These are phyloP conservation scores for Sesbania bispinosa DNA, from an alignment of 306 rosid genomes.

Conservation along the genomic window DNA sequence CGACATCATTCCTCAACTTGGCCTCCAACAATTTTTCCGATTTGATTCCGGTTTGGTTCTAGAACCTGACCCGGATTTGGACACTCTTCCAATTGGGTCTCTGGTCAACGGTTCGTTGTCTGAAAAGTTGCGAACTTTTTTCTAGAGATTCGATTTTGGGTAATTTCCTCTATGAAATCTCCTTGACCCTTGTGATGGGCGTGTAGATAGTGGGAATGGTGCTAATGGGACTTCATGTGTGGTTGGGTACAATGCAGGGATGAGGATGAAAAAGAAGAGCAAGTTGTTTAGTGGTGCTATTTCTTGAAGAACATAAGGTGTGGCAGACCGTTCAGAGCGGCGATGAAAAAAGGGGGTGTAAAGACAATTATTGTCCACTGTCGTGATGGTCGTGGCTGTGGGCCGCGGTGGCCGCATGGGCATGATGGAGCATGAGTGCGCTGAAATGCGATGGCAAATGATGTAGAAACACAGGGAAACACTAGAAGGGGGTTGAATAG, in stretches of 20 bases:
- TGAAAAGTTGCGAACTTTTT: slow-evolving; percentile 36
- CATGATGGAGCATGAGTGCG: no score
- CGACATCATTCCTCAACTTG: slow-evolving; percentile 41
- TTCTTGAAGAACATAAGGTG: no score
- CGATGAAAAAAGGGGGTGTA: no score
- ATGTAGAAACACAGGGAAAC: no score
- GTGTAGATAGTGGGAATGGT: slow-evolving; percentile 2
- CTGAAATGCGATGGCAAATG: no score
- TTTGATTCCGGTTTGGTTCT: slow-evolving; percentile 27
- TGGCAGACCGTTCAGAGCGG: no score
- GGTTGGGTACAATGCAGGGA: slow-evolving; percentile 16
- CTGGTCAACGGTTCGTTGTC: slow-evolving; percentile 60
- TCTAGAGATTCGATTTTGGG: slow-evolving; percentile 44
- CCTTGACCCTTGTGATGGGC: slow-evolving; percentile 38
- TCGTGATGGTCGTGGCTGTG: no score
- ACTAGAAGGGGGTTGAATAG: no score
- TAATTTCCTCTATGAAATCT: slow-evolving; percentile 49
- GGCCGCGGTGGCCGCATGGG: no score
- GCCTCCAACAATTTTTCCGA: slow-evolving; percentile 56
- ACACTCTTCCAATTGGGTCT: slow-evolving; percentile 42
- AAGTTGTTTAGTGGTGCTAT: slow-evolving; percentile 54
- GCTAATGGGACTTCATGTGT: slow-evolving; percentile 19
- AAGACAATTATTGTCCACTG: no score
- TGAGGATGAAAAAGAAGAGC: slow-evolving; percentile 14
- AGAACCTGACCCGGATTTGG: slow-evolving; percentile 41